These are phyloP conservation scores for Nymphaea colorata DNA, from an alignment of 164 flowering plant species.

Conservation along the genomic window DNA sequence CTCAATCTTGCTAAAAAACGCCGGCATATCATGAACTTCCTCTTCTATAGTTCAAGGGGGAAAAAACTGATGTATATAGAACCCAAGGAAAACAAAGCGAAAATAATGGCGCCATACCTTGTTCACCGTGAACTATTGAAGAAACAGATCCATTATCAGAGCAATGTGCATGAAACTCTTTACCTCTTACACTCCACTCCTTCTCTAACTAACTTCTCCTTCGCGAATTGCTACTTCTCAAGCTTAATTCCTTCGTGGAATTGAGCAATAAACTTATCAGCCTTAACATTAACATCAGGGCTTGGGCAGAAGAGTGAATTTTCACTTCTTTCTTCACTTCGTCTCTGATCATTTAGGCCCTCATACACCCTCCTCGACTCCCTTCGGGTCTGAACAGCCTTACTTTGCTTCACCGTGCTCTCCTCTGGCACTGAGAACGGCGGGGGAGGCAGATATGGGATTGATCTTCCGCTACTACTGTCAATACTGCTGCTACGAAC, in stretches of 20 bases:
- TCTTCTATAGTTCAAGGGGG: too few relatives aligned
- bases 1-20: too few relatives aligned
- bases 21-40: too few relatives aligned
- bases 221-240: conserved; percentile 58
- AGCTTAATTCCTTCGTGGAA: conserved; percentile 52
- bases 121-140: too few relatives aligned
- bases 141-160: too few relatives aligned
- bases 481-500: not conserved
- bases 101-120: too few relatives aligned
- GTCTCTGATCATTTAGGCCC: not conserved
- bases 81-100: too few relatives aligned
- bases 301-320: conserved; percentile 48
- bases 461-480: not conserved
- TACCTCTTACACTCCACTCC: not conserved
- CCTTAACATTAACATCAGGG: conserved; percentile 71
- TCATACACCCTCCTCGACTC: conserved; percentile 33
- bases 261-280: conserved; percentile 73
- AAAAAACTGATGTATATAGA: too few relatives aligned
- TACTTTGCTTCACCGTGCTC: conserved; percentile 24
- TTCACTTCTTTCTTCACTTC: conserved; percentile 4
- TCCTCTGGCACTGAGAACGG: conserved; percentile 11
- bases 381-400: conserved; percentile 29
- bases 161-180: too few relatives aligned
- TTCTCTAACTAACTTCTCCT: conserved; percentile 14
- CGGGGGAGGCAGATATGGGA: conserved; percentile 55